Evolutionary conservation across 2,329 filamentous ascomycete species (phyloP).

Genomic region (Neonectria neomacrospora): DNA sequence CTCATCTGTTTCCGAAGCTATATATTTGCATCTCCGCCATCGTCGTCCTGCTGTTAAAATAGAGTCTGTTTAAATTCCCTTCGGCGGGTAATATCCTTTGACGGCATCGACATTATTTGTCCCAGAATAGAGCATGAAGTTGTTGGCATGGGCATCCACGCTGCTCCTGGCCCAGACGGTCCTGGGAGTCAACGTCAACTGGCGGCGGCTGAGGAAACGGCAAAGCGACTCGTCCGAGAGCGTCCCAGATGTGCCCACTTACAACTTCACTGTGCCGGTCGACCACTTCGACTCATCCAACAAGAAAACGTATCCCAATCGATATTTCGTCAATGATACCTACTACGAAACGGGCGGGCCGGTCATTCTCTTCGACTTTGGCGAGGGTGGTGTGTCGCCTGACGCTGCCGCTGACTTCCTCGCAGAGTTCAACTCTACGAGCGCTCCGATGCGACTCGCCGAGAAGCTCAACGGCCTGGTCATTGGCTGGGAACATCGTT

Average conservation of each 20-base stretch:
- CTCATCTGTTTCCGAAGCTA: not conserved
- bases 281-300: constrained; percentile 40
- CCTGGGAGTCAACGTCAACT: constrained; percentile 19
- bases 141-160: constrained; percentile 9
- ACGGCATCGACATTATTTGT: not conserved
- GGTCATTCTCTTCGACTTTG: constrained; percentile 41
- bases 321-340: constrained; percentile 41
- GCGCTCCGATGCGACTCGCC: constrained; percentile 35
- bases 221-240: not conserved
- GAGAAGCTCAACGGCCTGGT: constrained; percentile 36
- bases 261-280: constrained; percentile 30
- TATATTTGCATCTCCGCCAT: not conserved
- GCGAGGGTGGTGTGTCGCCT: constrained; percentile 30
- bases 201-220: constrained; percentile 7
- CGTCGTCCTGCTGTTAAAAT: not conserved
- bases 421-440: constrained; percentile 20
- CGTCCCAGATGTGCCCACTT: constrained; percentile 21
- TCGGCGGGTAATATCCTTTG: not conserved
- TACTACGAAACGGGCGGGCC: constrained; percentile 40
- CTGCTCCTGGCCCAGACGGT: constrained; percentile 13
- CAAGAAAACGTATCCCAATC: constrained; percentile 33
- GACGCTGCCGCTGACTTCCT: constrained; percentile 23
- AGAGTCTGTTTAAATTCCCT: not conserved
- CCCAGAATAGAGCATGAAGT: constrained; percentile 5
- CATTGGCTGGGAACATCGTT: constrained; percentile 42